Conservation (phyloP, 2,329 filamentous ascomycete genomes). For the Neocatenulostroma microsporum region DNA sequence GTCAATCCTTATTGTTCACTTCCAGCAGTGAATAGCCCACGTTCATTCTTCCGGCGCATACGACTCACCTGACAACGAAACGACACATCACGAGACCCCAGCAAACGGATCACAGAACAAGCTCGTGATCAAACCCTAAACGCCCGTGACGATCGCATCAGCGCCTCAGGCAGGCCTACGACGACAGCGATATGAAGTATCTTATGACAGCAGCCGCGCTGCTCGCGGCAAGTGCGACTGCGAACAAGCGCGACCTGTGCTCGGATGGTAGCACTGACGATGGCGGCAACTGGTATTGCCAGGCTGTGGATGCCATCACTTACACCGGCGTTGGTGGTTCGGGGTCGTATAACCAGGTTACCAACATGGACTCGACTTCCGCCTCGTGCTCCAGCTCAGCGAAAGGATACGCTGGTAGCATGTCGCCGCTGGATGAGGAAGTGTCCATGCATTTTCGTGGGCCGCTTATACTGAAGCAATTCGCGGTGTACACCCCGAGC, state of each 20-base stretch:
- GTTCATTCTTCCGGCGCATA: too few species aligned
- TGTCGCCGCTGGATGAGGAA: conserved; percentile 63
- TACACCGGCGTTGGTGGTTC: conserved; percentile 47
- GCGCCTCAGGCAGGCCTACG: conserved; percentile 4
- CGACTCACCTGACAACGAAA: too few species aligned
- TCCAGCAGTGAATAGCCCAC: too few species aligned
- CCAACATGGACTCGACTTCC: conserved; percentile 49
- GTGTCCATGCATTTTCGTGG: conserved; percentile 67
- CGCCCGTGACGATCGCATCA: too few species aligned
- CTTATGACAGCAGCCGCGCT: conserved; percentile 25
- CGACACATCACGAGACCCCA: too few species aligned
- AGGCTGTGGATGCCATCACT: conserved; percentile 57
- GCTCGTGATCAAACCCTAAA: too few species aligned
- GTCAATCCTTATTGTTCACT: too few species aligned
- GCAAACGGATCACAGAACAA: too few species aligned
- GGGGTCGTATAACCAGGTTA: conserved; percentile 55
- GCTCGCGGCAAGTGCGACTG: conserved; percentile 22
- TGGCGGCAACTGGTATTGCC: conserved; percentile 59
- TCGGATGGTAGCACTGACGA: conserved; percentile 24
- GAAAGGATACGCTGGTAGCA: conserved; percentile 50
- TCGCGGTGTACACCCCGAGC: conserved; percentile 59
- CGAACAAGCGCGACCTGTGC: conserved; percentile 22
- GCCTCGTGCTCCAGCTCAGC: conserved; percentile 49
- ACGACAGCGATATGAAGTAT: conserved; percentile 24
- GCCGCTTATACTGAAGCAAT: conserved; percentile 57